phyloP scores from a whole-genome alignment of 345 rosid species.

The Odontarrhena argentea region DNA sequence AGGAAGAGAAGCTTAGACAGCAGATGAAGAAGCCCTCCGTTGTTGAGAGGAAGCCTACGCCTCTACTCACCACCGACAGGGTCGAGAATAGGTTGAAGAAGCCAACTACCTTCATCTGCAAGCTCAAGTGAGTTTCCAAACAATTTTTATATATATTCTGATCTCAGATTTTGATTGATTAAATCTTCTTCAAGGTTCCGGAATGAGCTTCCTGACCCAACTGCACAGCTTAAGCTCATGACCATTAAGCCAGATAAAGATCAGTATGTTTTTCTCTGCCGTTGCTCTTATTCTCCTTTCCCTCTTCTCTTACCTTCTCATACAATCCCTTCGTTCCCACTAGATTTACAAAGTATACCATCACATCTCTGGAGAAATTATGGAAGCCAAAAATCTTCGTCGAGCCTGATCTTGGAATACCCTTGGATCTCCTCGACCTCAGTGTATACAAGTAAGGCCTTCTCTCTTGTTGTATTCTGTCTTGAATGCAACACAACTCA shows the following conservation, averaged over 20 bases:
- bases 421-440: conserved; percentile 94
- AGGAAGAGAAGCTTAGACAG: conserved; percentile 56
- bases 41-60: conserved; percentile 70
- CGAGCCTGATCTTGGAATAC: conserved; percentile 98
- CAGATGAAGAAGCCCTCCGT: conserved; percentile 58
- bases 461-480: conserved; percentile 3
- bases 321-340: conserved; percentile 21
- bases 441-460: conserved; percentile 83
- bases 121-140: conserved; percentile 75
- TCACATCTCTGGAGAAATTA: conserved; percentile 86
- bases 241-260: conserved; percentile 77
- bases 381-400: conserved; percentile 89
- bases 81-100: conserved; percentile 91
- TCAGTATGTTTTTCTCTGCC: conserved; percentile 56
- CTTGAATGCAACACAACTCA: conserved; percentile 4
- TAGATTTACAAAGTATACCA: conserved; percentile 86
- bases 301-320: conserved; percentile 9
- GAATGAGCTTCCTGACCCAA: conserved; percentile 97
- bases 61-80: conserved; percentile 71
- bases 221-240: conserved; percentile 90
- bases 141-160: no score
- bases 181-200: conserved; percentile 61
- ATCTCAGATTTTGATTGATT: no score
- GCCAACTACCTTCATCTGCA: conserved; percentile 98
- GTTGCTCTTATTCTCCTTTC: conserved; percentile 1